These are phyloP conservation scores for Didymella glomerata DNA, from an alignment of 2,329 filamentous ascomycete genomes.

Conservation along the genomic window DNA sequence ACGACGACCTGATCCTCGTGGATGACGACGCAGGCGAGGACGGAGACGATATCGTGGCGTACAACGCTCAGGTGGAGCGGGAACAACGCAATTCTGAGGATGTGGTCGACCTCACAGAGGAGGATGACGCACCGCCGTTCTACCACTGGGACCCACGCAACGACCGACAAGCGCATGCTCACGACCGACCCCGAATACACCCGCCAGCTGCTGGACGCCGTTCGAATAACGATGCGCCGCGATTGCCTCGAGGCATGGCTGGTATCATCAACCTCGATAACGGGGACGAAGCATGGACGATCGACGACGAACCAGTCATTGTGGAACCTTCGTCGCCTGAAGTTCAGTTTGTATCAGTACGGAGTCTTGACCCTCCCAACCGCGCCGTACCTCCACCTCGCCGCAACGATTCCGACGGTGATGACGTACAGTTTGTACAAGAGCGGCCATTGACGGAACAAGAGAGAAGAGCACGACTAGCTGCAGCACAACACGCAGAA, in stretches of 20 bases:
- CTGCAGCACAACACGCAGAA: conserved; percentile 19
- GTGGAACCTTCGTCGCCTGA: conserved; percentile 53
- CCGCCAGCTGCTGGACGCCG: background rate
- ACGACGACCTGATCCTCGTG: conserved; percentile 10
- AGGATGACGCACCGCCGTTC: conserved; percentile 24
- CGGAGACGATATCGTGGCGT: conserved; percentile 12
- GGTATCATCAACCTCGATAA: conserved; percentile 55
- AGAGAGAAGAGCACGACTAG: conserved; percentile 26
- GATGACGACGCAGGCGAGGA: conserved; percentile 16
- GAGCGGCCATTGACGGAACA: conserved; percentile 35
- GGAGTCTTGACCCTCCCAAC: conserved; percentile 35
- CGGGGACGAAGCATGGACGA: conserved; percentile 34
- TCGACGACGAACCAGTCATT: conserved; percentile 23
- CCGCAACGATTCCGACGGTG: conserved; percentile 31
- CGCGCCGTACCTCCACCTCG: conserved; percentile 10
- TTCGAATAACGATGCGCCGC: conserved; percentile 7
- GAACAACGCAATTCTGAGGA: conserved; percentile 23
- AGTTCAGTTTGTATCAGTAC: conserved; percentile 58
- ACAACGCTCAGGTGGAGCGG: conserved; percentile 24
- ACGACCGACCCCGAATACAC: background rate
- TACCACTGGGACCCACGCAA: conserved; percentile 7
- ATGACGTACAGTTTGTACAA: conserved; percentile 45
- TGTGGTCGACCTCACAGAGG: conserved; percentile 46
- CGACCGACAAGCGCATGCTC: conserved; percentile 1
- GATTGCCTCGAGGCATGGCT: conserved; percentile 52